phyloP scores from a whole-genome alignment of 192 early-diverging fungal species.

The Dispira simplex region DNA sequence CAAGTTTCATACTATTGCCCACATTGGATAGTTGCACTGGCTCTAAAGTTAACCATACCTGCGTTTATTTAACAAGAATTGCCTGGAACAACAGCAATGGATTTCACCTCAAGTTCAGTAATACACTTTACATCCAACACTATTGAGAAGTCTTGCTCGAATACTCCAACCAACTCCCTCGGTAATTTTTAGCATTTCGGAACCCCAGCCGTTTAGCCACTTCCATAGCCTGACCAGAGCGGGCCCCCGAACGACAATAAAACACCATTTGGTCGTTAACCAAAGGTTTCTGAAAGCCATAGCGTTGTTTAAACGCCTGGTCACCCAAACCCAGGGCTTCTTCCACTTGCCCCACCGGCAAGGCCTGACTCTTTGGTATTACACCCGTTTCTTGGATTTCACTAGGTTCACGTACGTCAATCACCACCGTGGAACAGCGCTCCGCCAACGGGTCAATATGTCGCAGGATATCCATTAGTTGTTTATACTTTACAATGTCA shows the following conservation, averaged over 20 bases:
- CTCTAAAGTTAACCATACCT: background rate
- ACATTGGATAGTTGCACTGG: background rate
- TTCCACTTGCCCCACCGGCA: slow-evolving; percentile 1
- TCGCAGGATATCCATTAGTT: too few species aligned
- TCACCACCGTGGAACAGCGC: too few species aligned
- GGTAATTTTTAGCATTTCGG: background rate
- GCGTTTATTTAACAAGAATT: background rate
- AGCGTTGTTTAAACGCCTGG: background rate
- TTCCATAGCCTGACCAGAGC: background rate
- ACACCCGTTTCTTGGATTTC: background rate
- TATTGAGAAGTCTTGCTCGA: background rate
- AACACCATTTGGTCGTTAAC: background rate
- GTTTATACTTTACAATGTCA: too few species aligned
- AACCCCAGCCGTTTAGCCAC: background rate
- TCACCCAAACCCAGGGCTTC: background rate
- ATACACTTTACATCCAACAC: too few species aligned
- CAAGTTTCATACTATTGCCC: too few species aligned
- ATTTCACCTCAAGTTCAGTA: too few species aligned
- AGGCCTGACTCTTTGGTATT: background rate
- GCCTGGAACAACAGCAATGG: too few species aligned
- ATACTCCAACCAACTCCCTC: slow-evolving; percentile 10
- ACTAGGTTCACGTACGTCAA: slow-evolving; percentile 8
- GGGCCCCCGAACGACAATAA: slow-evolving; percentile 9
- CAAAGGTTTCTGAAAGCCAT: slow-evolving; percentile 1
- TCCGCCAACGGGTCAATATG: too few species aligned